phyloP scores from a whole-genome alignment of 73 alveolate genomes.

The Uronychia setigera region DNA sequence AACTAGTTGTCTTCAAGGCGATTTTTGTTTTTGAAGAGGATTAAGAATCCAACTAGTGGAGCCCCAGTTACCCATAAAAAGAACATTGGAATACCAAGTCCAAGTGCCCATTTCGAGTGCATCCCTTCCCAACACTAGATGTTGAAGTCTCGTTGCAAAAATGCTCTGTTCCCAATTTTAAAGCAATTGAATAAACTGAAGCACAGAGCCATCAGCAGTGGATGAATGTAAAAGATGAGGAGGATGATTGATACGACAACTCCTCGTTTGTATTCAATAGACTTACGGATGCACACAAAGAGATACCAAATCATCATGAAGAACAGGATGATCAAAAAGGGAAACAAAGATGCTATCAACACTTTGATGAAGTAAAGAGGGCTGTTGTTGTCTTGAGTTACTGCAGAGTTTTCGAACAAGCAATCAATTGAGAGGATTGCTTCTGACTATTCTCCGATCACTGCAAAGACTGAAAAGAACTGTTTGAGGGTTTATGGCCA shows the following conservation, averaged over 20 bases:
- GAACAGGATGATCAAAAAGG: not conserved
- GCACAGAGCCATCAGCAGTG: slow-evolving; percentile 27
- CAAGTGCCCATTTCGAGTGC: slow-evolving; percentile 9
- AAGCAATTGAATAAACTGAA: slow-evolving; percentile 50
- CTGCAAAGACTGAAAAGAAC: slow-evolving; percentile 18
- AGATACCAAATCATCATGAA: not conserved
- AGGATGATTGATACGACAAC: slow-evolving; percentile 26
- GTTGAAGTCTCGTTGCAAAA: not conserved
- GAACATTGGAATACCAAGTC: slow-evolving; percentile 46
- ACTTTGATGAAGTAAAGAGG: slow-evolving; percentile 17
- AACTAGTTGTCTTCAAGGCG: slow-evolving; percentile 17
- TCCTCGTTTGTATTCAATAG: not conserved
- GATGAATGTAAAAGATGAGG: slow-evolving; percentile 42
- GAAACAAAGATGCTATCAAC: not conserved
- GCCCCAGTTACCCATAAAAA: slow-evolving; percentile 54
- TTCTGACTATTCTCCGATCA: slow-evolving; percentile 35
- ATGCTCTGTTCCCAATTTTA: slow-evolving; percentile 11
- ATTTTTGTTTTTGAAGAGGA: slow-evolving; percentile 37
- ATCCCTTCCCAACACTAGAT: slow-evolving; percentile 32
- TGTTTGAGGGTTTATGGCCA: slow-evolving; percentile 50
- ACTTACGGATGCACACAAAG: slow-evolving; percentile 14
- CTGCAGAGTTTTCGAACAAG: not conserved
- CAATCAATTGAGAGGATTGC: slow-evolving; percentile 64
- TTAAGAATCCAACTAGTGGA: slow-evolving; percentile 45
- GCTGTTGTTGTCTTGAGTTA: not conserved